Evolutionary conservation across 2,329 filamentous ascomycete species (phyloP).

Genomic region (Thermomyces lanuginosus): DNA sequence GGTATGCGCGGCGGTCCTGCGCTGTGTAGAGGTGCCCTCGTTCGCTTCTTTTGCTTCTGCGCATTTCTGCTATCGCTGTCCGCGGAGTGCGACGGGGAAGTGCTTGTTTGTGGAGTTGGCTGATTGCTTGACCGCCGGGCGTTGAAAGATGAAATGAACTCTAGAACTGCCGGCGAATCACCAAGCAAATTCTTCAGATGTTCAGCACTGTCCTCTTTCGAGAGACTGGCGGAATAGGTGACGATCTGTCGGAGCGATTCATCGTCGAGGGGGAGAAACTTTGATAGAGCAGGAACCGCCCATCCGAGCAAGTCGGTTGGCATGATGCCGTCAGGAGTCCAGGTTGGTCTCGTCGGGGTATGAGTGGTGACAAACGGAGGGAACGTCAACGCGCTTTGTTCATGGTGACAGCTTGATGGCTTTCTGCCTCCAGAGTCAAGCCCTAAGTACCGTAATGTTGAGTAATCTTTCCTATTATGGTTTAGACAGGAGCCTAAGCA

Average conservation of each 20-base stretch:
- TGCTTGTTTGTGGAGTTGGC: conserved; percentile 6
- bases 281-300: conserved; percentile 56
- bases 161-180: conserved; percentile 58
- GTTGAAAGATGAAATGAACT: conserved; percentile 63
- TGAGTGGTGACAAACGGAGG: no score
- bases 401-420: no score
- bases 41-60: conserved; percentile 38
- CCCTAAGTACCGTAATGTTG: no score
- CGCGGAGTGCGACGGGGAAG: conserved; percentile 2
- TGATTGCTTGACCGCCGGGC: conserved; percentile 35
- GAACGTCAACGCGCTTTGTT: no score
- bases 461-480: no score
- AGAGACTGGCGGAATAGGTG: conserved; percentile 61
- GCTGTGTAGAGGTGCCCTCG: conserved; percentile 44
- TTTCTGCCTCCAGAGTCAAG: no score
- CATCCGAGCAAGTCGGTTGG: conserved; percentile 29
- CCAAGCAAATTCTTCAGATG: conserved; percentile 82
- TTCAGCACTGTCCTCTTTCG: conserved; percentile 60
- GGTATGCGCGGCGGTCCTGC: conserved; percentile 45
- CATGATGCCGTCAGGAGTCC: conserved; percentile 9
- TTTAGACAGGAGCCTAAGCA: no score
- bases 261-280: conserved; percentile 69
- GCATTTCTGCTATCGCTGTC: conserved; percentile 17
- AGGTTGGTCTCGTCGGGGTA: background rate
- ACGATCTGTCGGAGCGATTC: conserved; percentile 71